Conservation (phyloP, 2,329 filamentous ascomycete genomes). For the Fusarium longipes region DNA sequence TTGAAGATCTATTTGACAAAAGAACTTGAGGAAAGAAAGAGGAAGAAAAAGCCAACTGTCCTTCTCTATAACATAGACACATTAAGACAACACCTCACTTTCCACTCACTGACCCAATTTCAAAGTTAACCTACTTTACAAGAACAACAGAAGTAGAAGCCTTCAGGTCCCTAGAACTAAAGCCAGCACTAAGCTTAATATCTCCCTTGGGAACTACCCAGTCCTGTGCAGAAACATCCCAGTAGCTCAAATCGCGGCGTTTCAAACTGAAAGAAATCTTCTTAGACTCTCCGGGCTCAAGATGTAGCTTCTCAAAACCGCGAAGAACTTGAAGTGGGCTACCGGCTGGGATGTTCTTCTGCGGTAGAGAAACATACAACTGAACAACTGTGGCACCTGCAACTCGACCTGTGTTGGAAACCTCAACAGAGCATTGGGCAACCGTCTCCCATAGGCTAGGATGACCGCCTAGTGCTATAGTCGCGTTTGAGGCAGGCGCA, state of each 20-base stretch:
- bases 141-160: not conserved
- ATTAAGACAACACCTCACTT: too few species aligned
- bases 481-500: not conserved
- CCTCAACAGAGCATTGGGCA: not conserved
- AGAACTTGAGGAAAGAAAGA: too few species aligned
- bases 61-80: too few species aligned
- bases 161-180: not conserved
- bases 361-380: not conserved
- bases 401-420: not conserved
- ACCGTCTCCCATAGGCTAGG: not conserved
- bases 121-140: not conserved
- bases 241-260: not conserved
- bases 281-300: not conserved
- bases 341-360: not conserved
- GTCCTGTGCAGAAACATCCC: not conserved
- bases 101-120: too few species aligned
- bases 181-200: not conserved
- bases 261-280: not conserved
- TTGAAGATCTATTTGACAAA: too few species aligned
- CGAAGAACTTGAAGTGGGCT: not conserved
- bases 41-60: too few species aligned
- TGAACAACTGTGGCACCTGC: not conserved
- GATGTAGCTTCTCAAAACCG: not conserved
- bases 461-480: not conserved
- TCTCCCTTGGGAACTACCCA: not conserved